Percentiles rank a stretch among this genome's conserved stretches.
Conservation (phyloP, 768 basidiomycete species). For the Favolaschia claudopus region DNA sequence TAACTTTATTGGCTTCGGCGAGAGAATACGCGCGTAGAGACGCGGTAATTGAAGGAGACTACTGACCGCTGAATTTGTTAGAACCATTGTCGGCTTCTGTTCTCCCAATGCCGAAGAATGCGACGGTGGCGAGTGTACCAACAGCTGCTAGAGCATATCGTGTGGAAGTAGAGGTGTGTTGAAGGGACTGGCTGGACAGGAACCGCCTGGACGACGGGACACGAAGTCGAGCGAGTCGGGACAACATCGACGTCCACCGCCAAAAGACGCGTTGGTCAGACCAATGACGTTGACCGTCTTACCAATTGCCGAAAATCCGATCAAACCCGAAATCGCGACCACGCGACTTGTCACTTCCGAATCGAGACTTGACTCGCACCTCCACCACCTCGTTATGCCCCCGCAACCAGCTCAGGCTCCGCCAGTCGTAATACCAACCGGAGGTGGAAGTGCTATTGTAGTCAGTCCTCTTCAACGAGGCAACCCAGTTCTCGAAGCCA, state of each 20-base stretch:
- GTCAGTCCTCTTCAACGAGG: conserved; percentile 78
- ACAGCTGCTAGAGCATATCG: conserved; percentile 13
- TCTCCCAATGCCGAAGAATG: conserved; percentile 6
- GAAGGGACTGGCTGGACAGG: conserved; percentile 14
- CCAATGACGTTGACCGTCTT: no score
- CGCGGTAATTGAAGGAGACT: no score
- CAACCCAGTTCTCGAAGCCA: conserved; percentile 88
- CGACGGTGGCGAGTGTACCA: conserved; percentile 11
- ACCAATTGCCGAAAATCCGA: no score
- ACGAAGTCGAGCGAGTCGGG: conserved; percentile 20
- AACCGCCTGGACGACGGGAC: conserved; percentile 16
- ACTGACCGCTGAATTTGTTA: conserved; percentile 4
- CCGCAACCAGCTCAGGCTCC: conserved; percentile 34
- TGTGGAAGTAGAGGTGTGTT: background rate
- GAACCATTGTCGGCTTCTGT: background rate
- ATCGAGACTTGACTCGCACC: background rate
- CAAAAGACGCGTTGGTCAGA: background rate
- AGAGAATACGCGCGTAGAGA: background rate
- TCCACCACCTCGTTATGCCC: background rate
- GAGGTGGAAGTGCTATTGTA: conserved; percentile 67
- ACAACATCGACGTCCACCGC: background rate
- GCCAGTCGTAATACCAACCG: conserved; percentile 66
- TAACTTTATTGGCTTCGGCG: background rate
- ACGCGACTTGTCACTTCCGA: no score
- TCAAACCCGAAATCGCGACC: no score